Base-by-base conservation (phyloP, 805 yeast genomes). In the Candida palmyrensis region DNA sequence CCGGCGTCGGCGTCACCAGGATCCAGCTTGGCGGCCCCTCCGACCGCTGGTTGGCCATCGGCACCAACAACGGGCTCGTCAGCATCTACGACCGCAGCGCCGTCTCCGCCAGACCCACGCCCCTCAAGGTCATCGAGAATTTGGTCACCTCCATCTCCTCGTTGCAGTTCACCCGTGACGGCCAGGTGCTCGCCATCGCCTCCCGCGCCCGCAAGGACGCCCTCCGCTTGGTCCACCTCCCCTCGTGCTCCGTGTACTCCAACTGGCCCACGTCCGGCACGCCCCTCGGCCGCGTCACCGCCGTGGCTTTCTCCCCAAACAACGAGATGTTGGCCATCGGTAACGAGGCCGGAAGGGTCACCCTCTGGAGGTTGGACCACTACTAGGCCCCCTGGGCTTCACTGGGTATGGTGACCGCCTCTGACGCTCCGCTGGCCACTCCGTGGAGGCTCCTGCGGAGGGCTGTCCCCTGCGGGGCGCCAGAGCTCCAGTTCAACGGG, bases 231-330 rank as follows among this genome's bases (percentile, higher is more conserved):
- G 89, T 87, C 9, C 97, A 92, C 53, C 59, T 90, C 37, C 96
- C 97, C 15, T 73, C 84, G 17, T 86, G 90, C 43, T 75, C 85
- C 13, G 95, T 86, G 5, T 92, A 79, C 61, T 70, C 79, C 30
- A 92, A 92, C 65, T 92, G 98, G 98, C 99, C 99, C 12, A 92
- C 97, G 2, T 79, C 90, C 33, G 88, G 88, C 5, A 90, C 98
- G 1, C 97, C 98, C 8, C 71, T 92, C 44, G 99, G 98, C n/a
- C 78, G 82, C 44, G 96, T 92, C 21, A 85, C 96, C 0, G 59
- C 79, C 12, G 81, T 78, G 2, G 74, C 77, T 11, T 90, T 90
- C 57, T 78, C 94, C 27, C 87, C 92, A 18, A 75, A 76, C 41
- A 77, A 79, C 38, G 92, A 86, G 57, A 76, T 89, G 79, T 56